Evolutionary conservation across 2,329 filamentous ascomycete species (phyloP), one percentile per base, ranked within the genome.

Genomic region (Chaetomiaceae sp.): DNA sequence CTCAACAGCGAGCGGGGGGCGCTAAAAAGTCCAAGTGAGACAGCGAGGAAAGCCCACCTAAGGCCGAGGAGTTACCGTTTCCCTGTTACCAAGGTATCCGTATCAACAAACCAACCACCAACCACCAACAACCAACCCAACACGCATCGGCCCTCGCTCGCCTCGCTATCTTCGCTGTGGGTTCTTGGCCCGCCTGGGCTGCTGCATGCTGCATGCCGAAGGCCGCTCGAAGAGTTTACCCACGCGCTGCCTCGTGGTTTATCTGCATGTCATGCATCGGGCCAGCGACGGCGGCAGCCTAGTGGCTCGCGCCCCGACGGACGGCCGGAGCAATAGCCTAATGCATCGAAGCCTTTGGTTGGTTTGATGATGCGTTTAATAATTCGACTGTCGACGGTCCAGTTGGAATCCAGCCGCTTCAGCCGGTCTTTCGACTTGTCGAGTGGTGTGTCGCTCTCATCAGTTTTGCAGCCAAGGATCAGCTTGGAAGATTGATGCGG

Each of bases 241-340:
- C 14, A 35, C 21, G 16, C 31, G 12, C 9, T n/a, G 21, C 20
- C 33, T 37, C 41, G 19, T 23, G 40, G 35, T 7, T n/a, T 19
- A 33, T 23, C 35, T 31, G 17, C 19, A 40, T 34, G 37, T 14
- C 17, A 23, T 16, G 21, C 27, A 39, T 40, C 20, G n/a, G n/a
- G n/a, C n/a, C n/a, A n/a, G n/a, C 25, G 47, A 48, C 23, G 16
- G 14, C 31, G 12, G 16, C 12, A 17, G 13, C 10, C 13, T 2
- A 45, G 41, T 16, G 46, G 38, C n/a, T 30, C 34, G 17, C 30
- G 27, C 16, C 34, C 42, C n/a, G 20, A 21, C 38, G 45, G 50
- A 16, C 44, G 35, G 34, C 30, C 47, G 54, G 50, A 48, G 47
- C 9, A 45, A 50, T 54, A 56, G 41, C 44, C 51, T 45, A 54